Percentiles rank a stretch among this genome's conserved stretches.
Conservation (phyloP, 1,284 basidiomycete species). For the Ceratobasidium sp. region DNA sequence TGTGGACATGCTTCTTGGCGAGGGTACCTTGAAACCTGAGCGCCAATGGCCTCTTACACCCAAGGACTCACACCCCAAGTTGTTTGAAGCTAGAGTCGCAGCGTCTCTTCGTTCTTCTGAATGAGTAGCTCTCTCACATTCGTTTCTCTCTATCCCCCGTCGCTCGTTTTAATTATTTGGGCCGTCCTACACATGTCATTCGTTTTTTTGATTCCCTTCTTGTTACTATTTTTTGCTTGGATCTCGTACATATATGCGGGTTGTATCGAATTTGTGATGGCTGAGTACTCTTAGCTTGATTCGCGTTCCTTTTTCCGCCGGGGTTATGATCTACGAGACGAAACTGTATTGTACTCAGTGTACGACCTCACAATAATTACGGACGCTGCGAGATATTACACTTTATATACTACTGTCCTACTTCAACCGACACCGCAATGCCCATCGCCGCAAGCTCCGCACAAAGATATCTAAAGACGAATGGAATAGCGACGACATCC, state of each 20-base stretch:
- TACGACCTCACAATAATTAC: slow-evolving; percentile 34
- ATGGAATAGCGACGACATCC: slow-evolving; percentile 94
- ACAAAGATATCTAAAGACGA: slow-evolving; percentile 89
- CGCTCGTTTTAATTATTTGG: slow-evolving; percentile 23
- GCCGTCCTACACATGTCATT: slow-evolving; percentile 1
- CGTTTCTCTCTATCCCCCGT: not conserved
- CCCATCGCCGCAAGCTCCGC: slow-evolving; percentile 85
- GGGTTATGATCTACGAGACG: not conserved
- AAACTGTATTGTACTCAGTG: slow-evolving; percentile 30
- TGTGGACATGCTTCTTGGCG: slow-evolving; percentile 46
- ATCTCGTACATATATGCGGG: not conserved
- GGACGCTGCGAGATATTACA: not conserved
- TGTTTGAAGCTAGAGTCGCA: slow-evolving; percentile 28
- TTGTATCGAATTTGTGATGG: not conserved
- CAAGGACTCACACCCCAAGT: slow-evolving; percentile 11
- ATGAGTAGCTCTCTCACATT: not conserved
- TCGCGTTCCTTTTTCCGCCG: not conserved
- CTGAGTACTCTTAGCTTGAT: not conserved
- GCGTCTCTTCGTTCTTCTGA: slow-evolving; percentile 29
- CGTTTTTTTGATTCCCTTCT: slow-evolving; percentile 1
- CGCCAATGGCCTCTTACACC: slow-evolving; percentile 28
- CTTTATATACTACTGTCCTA: slow-evolving; percentile 14
- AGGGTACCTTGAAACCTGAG: slow-evolving; percentile 26
- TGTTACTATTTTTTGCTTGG: too few relatives aligned
- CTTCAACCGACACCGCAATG: slow-evolving; percentile 75